A percentile compares a stretch with the other conserved stretches of the same genome.
Evolutionary conservation across 2,329 filamentous ascomycete genomes (phyloP).

Genomic region (Talaromyces sp.): DNA sequence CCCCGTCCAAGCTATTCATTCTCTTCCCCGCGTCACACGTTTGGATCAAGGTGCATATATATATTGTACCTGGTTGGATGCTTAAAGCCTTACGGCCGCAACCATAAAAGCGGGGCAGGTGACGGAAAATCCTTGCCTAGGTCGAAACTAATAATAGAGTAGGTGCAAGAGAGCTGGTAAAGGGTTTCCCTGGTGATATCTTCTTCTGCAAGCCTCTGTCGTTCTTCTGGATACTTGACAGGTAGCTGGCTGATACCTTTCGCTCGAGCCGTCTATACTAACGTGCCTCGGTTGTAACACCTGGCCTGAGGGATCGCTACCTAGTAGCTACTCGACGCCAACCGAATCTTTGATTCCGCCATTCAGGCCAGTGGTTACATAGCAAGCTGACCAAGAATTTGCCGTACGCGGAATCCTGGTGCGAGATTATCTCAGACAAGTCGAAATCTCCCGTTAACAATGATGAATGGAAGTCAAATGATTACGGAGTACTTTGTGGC

Average conservation of each 20-base stretch:
- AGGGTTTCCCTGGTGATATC: neutral
- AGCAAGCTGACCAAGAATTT: too few species aligned
- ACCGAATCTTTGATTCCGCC: neutral
- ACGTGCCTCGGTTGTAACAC: neutral
- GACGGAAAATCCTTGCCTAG: neutral
- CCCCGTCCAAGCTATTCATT: neutral
- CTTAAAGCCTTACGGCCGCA: constrained; percentile 8
- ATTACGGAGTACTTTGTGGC: neutral
- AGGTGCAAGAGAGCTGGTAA: neutral
- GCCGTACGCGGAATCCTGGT: neutral
- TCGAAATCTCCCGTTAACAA: neutral
- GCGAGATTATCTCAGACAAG: neutral
- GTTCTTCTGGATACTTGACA: neutral
- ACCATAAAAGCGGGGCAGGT: constrained; percentile 6
- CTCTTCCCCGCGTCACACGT: neutral
- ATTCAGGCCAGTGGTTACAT: neutral
- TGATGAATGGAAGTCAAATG: neutral
- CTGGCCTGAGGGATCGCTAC: neutral
- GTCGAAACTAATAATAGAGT: neutral
- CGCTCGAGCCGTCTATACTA: neutral
- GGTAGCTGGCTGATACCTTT: neutral
- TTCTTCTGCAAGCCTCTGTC: neutral
- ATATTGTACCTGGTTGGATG: neutral
- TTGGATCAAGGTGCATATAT: neutral
- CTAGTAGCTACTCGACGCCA: neutral